phyloP scores from a whole-genome alignment of 176 grass and related monocot species.

The Puya raimondii region DNA sequence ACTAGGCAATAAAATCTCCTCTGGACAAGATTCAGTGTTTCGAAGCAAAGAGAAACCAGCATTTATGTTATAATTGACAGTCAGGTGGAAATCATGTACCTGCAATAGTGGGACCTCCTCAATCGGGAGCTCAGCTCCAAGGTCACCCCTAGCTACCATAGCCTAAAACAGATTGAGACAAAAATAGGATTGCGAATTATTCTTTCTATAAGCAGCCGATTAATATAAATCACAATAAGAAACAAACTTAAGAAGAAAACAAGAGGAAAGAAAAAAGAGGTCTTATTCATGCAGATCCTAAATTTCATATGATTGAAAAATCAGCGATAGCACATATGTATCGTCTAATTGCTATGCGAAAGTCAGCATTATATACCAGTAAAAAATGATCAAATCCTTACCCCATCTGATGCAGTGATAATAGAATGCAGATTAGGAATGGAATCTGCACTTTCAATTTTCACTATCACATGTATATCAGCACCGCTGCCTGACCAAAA shows the following conservation, averaged over 20 bases:
- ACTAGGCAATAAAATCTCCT: too few species aligned
- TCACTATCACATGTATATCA: slow-evolving; percentile 92
- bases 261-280: not conserved
- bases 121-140: slow-evolving; percentile 96
- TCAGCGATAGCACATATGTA: too few species aligned
- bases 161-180: slow-evolving; percentile 41
- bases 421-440: slow-evolving; percentile 94
- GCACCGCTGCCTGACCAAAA: slow-evolving; percentile 60
- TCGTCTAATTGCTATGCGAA: not conserved
- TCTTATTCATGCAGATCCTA: too few species aligned
- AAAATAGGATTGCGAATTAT: not conserved
- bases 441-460: slow-evolving; percentile 99
- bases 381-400: slow-evolving; percentile 29
- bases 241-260: not conserved
- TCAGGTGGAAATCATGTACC: slow-evolving; percentile 32
- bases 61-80: not conserved
- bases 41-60: not conserved
- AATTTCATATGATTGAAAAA: too few species aligned
- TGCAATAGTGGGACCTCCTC: slow-evolving; percentile 93
- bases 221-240: not conserved
- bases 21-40: too few species aligned
- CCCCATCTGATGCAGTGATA: slow-evolving; percentile 95
- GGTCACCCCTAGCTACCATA: slow-evolving; percentile 99
- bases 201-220: not conserved
- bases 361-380: slow-evolving; percentile 10